phyloP scores from a whole-genome alignment of 1,284 basidiomycete species.

The Leccinum cinnamomeum region DNA sequence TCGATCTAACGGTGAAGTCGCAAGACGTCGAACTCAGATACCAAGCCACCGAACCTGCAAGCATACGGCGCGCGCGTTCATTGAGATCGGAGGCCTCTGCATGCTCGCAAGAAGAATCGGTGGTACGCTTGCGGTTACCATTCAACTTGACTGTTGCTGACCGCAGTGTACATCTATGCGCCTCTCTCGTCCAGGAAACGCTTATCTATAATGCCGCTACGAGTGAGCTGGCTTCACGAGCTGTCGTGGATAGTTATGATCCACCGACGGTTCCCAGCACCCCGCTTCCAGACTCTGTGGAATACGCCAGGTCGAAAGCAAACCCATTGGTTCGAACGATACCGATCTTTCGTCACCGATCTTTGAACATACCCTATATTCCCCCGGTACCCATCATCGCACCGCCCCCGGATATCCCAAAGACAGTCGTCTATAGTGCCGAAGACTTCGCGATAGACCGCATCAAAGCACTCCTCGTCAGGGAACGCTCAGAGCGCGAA shows the following conservation, averaged over 20 bases:
- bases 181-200: conserved; percentile 9
- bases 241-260: conserved; percentile 1
- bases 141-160: background rate
- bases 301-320: conserved; percentile 25
- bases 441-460: conserved; percentile 47
- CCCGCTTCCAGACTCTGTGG: conserved; percentile 29
- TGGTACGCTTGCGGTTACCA: conserved; percentile 8
- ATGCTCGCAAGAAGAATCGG: conserved; percentile 6
- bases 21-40: conserved; percentile 15
- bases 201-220: conserved; percentile 12
- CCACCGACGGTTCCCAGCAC: conserved; percentile 27
- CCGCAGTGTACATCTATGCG: conserved; percentile 9
- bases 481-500: conserved; percentile 41
- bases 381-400: conserved; percentile 51
- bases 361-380: conserved; percentile 12
- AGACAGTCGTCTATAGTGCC: conserved; percentile 31
- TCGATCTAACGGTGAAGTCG: conserved; percentile 8
- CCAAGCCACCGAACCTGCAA: conserved; percentile 27
- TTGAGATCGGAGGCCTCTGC: conserved; percentile 24
- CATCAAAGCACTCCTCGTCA: conserved; percentile 40
- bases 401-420: conserved; percentile 42
- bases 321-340: conserved; percentile 30
- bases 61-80: conserved; percentile 31
- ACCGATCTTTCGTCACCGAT: conserved; percentile 6
- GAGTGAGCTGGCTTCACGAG: background rate